Evolutionary conservation across 225 moss, liverwort and hornwort genomes (phyloP).

Genomic region (Polytrichum formosum): DNA sequence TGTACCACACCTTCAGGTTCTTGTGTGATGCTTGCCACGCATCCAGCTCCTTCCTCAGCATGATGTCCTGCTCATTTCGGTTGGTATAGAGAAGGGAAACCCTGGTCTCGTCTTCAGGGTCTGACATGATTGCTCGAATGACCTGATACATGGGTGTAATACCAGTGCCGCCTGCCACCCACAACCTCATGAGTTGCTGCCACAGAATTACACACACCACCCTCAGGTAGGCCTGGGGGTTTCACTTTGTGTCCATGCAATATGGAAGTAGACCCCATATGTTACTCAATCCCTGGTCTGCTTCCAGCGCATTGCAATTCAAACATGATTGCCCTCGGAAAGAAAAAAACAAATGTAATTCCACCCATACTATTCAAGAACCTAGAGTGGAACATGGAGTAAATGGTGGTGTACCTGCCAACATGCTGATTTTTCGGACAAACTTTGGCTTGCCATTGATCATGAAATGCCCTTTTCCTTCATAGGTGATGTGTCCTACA

Average conservation of each 20-base stretch:
- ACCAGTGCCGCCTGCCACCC: constrained; percentile 81
- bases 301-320: no score
- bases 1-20: constrained; percentile 69
- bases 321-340: no score
- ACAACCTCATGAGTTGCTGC: constrained; percentile 1
- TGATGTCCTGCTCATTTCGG: constrained; percentile 56
- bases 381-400: no score
- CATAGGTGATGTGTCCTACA: constrained; percentile 65
- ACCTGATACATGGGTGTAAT: constrained; percentile 95
- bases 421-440: constrained; percentile 57
- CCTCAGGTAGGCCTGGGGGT: no score
- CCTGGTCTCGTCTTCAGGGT: constrained; percentile 62
- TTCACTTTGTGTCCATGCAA: no score
- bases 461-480: constrained; percentile 51
- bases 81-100: constrained; percentile 68
- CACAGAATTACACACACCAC: no score
- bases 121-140: constrained; percentile 61
- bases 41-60: constrained; percentile 69
- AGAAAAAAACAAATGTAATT: no score
- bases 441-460: constrained; percentile 41
- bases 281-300: no score
- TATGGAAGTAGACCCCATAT: no score
- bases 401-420: constrained; percentile 17
- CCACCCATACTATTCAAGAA: no score
- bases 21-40: constrained; percentile 45